A percentile compares a stretch with the other conserved stretches of the same genome.
phyloP scores from a whole-genome alignment of 139 green algal genomes.

The Chlorella sp. region DNA sequence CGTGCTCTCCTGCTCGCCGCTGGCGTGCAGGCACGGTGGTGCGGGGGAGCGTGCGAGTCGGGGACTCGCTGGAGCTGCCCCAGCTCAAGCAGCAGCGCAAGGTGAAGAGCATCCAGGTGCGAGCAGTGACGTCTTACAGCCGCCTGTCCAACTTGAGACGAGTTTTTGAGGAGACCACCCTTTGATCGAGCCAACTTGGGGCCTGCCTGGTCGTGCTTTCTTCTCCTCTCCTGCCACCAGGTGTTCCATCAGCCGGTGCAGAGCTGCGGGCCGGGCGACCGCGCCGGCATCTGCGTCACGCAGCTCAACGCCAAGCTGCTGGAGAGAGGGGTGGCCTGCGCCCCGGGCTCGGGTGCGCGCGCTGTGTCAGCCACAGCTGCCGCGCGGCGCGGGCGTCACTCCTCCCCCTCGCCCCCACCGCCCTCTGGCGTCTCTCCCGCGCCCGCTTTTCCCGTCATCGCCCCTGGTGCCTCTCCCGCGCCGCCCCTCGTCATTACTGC shows the following conservation, averaged over 20 bases:
- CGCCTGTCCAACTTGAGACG: too few relatives aligned
- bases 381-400: background rate
- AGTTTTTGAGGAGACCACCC: too few relatives aligned
- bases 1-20: background rate
- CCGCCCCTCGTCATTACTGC: background rate
- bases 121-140: too few relatives aligned
- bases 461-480: too few relatives aligned
- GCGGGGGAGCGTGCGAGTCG: conserved; percentile 60
- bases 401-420: background rate
- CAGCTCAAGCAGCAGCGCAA: conserved; percentile 64
- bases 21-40: conserved; percentile 69
- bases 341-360: conserved; percentile 37
- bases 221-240: background rate
- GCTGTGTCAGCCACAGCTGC: background rate
- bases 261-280: conserved; percentile 65
- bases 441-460: too few relatives aligned
- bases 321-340: conserved; percentile 80
- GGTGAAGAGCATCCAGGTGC: conserved; percentile 94
- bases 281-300: conserved; percentile 88
- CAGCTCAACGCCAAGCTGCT: conserved; percentile 82
- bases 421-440: background rate
- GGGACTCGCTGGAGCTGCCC: conserved; percentile 85
- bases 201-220: too few relatives aligned
- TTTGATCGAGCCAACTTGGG: too few relatives aligned
- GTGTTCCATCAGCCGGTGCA: conserved; percentile 49